Conservation (phyloP, 2,329 filamentous ascomycete genomes). For the Claviceps spartinae region DNA sequence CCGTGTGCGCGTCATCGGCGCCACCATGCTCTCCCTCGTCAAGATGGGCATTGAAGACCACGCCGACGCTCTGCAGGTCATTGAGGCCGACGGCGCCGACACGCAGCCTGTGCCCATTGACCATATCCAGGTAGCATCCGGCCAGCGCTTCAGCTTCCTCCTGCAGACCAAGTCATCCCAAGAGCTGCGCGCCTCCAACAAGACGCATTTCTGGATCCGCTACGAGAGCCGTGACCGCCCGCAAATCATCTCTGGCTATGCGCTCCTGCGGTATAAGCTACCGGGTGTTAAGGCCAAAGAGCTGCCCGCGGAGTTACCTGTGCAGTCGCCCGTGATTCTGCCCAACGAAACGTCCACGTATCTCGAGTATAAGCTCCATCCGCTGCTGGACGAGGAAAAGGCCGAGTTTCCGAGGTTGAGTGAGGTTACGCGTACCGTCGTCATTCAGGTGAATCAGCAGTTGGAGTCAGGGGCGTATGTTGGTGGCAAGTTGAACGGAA, state of each 20-base stretch:
- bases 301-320: slow-evolving; percentile 4
- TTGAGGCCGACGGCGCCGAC: slow-evolving; percentile 2
- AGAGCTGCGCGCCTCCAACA: slow-evolving; percentile 7
- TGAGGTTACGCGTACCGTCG: slow-evolving; percentile 36
- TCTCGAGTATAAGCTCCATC: slow-evolving; percentile 32
- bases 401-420: slow-evolving; percentile 23
- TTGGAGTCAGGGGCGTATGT: slow-evolving; percentile 19
- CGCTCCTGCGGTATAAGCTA: slow-evolving; percentile 30
- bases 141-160: slow-evolving; percentile 4
- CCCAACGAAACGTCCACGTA: slow-evolving; percentile 23
- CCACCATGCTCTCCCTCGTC: slow-evolving; percentile 39
- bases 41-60: slow-evolving; percentile 19
- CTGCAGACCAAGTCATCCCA: slow-evolving; percentile 4
- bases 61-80: not conserved
- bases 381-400: slow-evolving; percentile 12
- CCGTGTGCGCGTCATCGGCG: slow-evolving; percentile 45
- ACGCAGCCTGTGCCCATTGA: not conserved
- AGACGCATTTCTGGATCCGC: slow-evolving; percentile 31
- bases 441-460: slow-evolving; percentile 30
- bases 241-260: slow-evolving; percentile 30
- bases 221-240: slow-evolving; percentile 37
- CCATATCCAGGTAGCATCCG: slow-evolving; percentile 1
- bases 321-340: slow-evolving; percentile 15
- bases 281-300: not conserved
- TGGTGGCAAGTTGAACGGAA: slow-evolving; percentile 16